A percentile compares a stretch with the other conserved stretches of the same genome.
Conservation (phyloP, 306 rosid species). For the Heteromeles arbutifolia region DNA sequence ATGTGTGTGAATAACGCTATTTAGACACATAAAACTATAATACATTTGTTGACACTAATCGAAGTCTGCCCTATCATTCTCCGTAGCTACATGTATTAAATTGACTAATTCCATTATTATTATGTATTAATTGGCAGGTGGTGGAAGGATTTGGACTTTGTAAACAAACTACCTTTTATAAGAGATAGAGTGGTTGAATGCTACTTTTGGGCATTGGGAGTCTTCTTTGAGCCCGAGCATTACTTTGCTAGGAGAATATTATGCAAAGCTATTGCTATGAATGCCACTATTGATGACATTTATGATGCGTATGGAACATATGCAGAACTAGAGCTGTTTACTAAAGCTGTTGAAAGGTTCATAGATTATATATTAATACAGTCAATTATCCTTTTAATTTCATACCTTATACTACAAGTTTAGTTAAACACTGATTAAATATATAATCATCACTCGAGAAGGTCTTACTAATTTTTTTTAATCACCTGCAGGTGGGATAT, state of each 20-base stretch:
- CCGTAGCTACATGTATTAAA: too few species aligned
- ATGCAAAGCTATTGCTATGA: background rate
- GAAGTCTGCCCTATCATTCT: too few species aligned
- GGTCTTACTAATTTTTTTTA: too few species aligned
- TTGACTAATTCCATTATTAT: too few species aligned
- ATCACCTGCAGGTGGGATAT: background rate
- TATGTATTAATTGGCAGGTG: constrained; percentile 16
- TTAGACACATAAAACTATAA: too few species aligned
- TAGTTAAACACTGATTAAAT: too few species aligned
- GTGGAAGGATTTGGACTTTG: constrained; percentile 39
- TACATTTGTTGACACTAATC: too few species aligned
- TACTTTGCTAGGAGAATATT: background rate
- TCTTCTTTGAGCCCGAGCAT: background rate
- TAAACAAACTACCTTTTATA: constrained; percentile 20
- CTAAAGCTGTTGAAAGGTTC: background rate
- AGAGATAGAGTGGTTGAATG: constrained; percentile 25
- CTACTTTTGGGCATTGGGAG: background rate
- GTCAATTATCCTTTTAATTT: too few species aligned
- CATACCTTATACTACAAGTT: too few species aligned
- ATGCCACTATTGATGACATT: background rate
- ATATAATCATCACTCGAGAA: too few species aligned
- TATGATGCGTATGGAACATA: background rate
- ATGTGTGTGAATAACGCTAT: too few species aligned
- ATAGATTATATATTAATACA: too few species aligned
- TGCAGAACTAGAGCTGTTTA: background rate